A percentile compares a stretch with the other conserved stretches of the same genome.
These are phyloP conservation scores for Pulveroboletus sp. DNA, from an alignment of 768 basidiomycete genomes.

Conservation along the genomic window DNA sequence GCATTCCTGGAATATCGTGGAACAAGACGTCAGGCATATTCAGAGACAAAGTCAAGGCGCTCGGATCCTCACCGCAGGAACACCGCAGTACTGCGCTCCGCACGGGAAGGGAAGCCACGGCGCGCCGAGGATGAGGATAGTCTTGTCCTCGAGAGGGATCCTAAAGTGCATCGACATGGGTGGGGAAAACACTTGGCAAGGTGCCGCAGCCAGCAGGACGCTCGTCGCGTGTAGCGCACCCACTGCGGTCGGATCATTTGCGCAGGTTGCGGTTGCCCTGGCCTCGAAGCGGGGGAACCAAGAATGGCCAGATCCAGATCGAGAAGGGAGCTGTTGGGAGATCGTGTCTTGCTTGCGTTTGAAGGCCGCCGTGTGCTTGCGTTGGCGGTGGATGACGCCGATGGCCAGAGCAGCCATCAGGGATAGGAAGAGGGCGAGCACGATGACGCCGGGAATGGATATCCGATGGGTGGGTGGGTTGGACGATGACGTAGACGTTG, in stretches of 20 bases:
- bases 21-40: neutral
- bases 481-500: neutral
- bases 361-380: neutral
- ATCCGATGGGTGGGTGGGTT: constrained; percentile 1
- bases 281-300: constrained; percentile 4
- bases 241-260: constrained; percentile 14
- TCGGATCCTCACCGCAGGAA: neutral
- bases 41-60: neutral
- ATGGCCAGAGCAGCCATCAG: constrained; percentile 19
- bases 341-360: neutral
- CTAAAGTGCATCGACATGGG: constrained; percentile 23
- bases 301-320: neutral
- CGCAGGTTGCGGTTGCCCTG: neutral
- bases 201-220: constrained; percentile 25
- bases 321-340: neutral
- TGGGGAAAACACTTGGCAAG: constrained; percentile 17
- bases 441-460: constrained; percentile 21
- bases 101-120: constrained; percentile 9
- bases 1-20: neutral
- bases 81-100: constrained; percentile 6
- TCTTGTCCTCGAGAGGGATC: constrained; percentile 16
- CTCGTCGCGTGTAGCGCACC: constrained; percentile 22
- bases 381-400: constrained; percentile 21
- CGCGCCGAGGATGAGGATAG: constrained; percentile 21
- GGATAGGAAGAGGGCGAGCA: constrained; percentile 13